Base-by-base conservation (phyloP, 2,329 filamentous ascomycete genomes). In the Keithomyces neogunnii region DNA sequence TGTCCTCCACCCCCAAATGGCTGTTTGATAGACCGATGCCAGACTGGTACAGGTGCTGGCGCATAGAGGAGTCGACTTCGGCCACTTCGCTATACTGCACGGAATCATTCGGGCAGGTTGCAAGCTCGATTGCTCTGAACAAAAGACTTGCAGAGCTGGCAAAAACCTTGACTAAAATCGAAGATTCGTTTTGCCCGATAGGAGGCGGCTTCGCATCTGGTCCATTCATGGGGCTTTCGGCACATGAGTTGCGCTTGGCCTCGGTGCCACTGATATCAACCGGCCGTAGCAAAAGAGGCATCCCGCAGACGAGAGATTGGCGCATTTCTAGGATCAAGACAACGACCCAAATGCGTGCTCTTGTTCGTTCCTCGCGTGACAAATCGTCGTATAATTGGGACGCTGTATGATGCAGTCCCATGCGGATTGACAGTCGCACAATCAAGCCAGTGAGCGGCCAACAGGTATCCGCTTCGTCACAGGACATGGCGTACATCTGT, bases 401-500 rank as follows among this genome's bases (percentile, higher is more conserved):
- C 33, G 33, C 33, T 11, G 11, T 11, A 35, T 11, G 33, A 11
- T 49, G 50, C 32, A 53, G 26, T 4, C 48, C 44, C 40, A 53
- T 48, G 31, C 48, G 47, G 2, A 48, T 47, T 7, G 48, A 43
- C 9, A 53, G 45, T 29, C 52, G 45, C 26, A 45, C 29, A 32
- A 48, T 10, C 31, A 53, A 39, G 28, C 52, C 52, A 28, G 52
- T 53, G n/a, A 51, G 33, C 31, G 49, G 51, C 51, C 51, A 53
- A 28, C 51, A 53, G n/a, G 51, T 53, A 31, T 53, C 51, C 11
- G 51, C 43, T 13, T 53, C 42, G 51, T 53, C 47, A 28, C 44
- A 47, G 3, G 51, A 53, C 51, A 53, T 53, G 47, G 51, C 39
- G 35, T 53, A 53, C 3, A 53, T 43, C n/a, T 53, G 51, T 38